Evolutionary conservation across 2,329 filamentous ascomycete species (phyloP).

Genomic region (Claviceps paspali): DNA sequence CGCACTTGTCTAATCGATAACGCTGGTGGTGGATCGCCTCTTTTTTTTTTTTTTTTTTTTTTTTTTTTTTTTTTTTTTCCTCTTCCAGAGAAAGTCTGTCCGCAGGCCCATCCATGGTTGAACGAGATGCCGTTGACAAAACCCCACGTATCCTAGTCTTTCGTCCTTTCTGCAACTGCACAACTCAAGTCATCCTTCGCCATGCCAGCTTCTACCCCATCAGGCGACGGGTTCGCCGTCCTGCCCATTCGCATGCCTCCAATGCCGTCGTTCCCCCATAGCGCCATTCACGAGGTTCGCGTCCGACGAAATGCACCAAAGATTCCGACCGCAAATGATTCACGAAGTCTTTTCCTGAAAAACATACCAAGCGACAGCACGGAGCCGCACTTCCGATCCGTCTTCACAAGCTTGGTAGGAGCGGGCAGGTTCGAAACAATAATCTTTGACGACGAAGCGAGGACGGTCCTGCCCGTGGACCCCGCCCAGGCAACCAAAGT

Average conservation of each 20-base stretch:
- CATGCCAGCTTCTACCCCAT: constrained; percentile 16
- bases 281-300: constrained; percentile 70
- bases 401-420: constrained; percentile 62
- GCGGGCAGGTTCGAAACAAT: constrained; percentile 66
- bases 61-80: background rate
- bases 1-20: constrained; percentile 4
- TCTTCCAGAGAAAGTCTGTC: too few relatives aligned
- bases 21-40: too few relatives aligned
- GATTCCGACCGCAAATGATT: constrained; percentile 55
- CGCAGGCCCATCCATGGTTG: too few relatives aligned
- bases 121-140: too few relatives aligned
- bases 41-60: too few relatives aligned
- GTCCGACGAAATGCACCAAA: constrained; percentile 71
- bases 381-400: constrained; percentile 54
- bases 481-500: constrained; percentile 31
- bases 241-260: constrained; percentile 54
- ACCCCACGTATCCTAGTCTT: too few relatives aligned
- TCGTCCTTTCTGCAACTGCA: background rate
- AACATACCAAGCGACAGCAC: constrained; percentile 81
- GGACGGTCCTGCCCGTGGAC: constrained; percentile 24
- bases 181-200: background rate
- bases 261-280: constrained; percentile 43
- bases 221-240: constrained; percentile 45
- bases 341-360: constrained; percentile 75
- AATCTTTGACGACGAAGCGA: constrained; percentile 51